Percentiles rank a stretch among this genome's conserved stretches.
Conservation (phyloP, 441 rosid genomes). For the Jatropha multifida region DNA sequence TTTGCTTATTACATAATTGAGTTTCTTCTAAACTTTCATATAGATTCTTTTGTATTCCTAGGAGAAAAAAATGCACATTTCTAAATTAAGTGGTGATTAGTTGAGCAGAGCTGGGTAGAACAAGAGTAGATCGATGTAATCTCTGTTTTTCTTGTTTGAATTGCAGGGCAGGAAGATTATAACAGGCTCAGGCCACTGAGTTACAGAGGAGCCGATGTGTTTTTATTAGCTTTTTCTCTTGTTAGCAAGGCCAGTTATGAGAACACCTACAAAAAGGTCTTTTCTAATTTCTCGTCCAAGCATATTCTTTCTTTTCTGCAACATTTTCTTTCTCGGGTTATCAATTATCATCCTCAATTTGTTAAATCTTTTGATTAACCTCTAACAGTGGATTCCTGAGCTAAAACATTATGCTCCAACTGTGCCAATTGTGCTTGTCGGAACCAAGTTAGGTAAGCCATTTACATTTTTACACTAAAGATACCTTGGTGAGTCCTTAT, state of each 20-base stretch:
- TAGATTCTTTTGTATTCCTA: not conserved
- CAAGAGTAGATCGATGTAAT: not conserved
- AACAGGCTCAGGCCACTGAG: slow-evolving; percentile 90
- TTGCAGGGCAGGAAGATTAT: slow-evolving; percentile 85
- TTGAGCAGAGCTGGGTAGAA: not conserved
- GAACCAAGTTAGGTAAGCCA: slow-evolving; percentile 77
- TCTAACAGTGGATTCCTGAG: slow-evolving; percentile 82
- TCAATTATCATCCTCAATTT: not conserved
- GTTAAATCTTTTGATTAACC: not conserved
- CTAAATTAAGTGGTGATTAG: not conserved
- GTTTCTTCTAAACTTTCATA: not conserved
- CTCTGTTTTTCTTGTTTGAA: not conserved
- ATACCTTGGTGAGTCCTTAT: too few species aligned
- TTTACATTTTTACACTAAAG: not conserved
- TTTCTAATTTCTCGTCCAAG: not conserved
- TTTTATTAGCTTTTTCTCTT: slow-evolving; percentile 77
- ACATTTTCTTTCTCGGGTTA: not conserved
- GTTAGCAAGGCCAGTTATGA: slow-evolving; percentile 82
- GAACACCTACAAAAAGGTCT: slow-evolving; percentile 75
- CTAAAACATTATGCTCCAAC: slow-evolving; percentile 83
- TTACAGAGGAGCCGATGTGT: slow-evolving; percentile 93
- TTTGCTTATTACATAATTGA: not conserved
- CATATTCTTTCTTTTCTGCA: not conserved
- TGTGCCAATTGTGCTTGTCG: slow-evolving; percentile 83
- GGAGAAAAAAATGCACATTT: too few species aligned